Base-by-base conservation (phyloP, 257 asterid genomes). In the Plantago major region DNA sequence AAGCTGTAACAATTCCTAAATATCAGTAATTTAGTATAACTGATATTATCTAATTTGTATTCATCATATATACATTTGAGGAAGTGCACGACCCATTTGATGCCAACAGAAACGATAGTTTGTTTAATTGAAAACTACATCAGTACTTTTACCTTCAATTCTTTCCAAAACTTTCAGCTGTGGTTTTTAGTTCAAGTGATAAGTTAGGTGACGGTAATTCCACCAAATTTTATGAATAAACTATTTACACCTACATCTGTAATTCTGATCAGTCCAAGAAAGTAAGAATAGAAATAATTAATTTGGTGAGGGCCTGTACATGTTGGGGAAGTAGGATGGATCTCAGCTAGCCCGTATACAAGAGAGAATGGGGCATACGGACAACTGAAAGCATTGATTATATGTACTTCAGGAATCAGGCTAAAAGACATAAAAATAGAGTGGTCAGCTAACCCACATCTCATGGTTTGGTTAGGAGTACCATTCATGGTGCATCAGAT, bases 281-380 rank as follows among this genome's bases (percentile, higher is more conserved):
- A 57, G 53, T 62, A 17, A 55, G 17, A 60, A 43, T 26, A 11
- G 60, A 19, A 55, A 55, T 49, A 44, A 50, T 48, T n/a, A 38
- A 66, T 37, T 17, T 47, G 51, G 59, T 46, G 42, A 56, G 72
- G 17, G 54, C 42, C 38, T 67, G 30, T 42, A 64, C 30, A 30
- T 67, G 18, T 51, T 59, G 74, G 63, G 62, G 22, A 64, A 60
- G 54, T 42, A 58, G 55, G 45, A 55, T 38, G 67, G 67, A 53
- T 67, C 59, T 43, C 46, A 47, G 38, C 70, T 58, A 46, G 45
- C 19, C 64, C 47, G 2, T 65, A 55, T 38, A 48, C 10, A 45
- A 56, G 30, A 67, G 28, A 40, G 28, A 47, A 42, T 59, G 61
- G 16, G 54, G 28, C 53, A 62, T 52, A 62, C 46, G 10, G 67